Evolutionary conservation across 176 grass and related monocot genomes (phyloP).

Genomic region (Phragmites australis): DNA sequence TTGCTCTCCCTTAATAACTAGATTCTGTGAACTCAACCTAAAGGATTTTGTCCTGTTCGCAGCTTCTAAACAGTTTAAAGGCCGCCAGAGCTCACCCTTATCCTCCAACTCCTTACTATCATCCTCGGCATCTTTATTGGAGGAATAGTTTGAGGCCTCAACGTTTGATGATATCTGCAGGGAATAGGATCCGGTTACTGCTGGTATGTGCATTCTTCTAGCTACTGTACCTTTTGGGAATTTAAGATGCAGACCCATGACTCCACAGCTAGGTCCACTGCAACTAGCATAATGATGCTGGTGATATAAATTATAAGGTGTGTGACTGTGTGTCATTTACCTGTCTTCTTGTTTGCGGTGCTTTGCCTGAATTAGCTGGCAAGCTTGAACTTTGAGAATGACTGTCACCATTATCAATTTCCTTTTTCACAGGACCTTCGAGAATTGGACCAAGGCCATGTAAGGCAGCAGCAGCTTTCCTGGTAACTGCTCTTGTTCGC

Average conservation of each 20-base stretch:
- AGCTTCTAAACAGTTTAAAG: conserved; percentile 84
- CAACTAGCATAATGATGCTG: background rate
- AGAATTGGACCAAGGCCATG: conserved; percentile 44
- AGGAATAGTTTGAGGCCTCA: conserved; percentile 53
- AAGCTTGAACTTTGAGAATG: conserved; percentile 45
- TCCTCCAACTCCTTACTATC: conserved; percentile 48
- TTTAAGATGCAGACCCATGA: conserved; percentile 19
- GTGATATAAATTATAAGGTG: conserved; percentile 10
- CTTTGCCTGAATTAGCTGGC: conserved; percentile 49
- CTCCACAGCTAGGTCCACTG: background rate
- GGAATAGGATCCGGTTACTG: conserved; percentile 12
- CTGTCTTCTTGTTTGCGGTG: conserved; percentile 55
- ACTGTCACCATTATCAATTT: conserved; percentile 49
- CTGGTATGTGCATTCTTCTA: conserved; percentile 22
- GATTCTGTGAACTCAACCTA: conserved; percentile 50
- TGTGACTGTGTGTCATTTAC: conserved; percentile 23
- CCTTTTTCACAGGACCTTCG: conserved; percentile 62
- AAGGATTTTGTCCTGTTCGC: conserved; percentile 72
- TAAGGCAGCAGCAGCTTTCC: conserved; percentile 58
- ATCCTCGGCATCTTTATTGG: conserved; percentile 48
- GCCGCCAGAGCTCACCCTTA: conserved; percentile 73
- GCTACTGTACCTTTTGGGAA: conserved; percentile 8
- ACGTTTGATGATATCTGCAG: conserved; percentile 56
- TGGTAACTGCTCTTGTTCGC: conserved; percentile 70
- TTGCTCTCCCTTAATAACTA: conserved; percentile 57